Conservation (phyloP, 169 alveolate species). For the Perkinsus marinus region DNA sequence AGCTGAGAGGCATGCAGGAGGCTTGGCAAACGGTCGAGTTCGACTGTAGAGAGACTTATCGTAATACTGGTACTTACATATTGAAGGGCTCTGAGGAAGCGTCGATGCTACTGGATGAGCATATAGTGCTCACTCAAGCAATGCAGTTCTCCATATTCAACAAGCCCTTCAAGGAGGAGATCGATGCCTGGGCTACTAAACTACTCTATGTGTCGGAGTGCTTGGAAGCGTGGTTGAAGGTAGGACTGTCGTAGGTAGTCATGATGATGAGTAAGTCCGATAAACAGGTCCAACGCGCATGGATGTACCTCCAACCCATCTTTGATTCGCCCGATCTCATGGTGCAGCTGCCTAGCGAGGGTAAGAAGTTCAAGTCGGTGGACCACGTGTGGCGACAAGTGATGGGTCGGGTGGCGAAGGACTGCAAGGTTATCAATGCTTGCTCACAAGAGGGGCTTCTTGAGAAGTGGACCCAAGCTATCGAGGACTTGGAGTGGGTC, state of each 20-base stretch:
- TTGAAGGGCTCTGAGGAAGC: conserved; percentile 58
- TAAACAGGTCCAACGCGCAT: conserved; percentile 57
- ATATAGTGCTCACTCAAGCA: conserved; percentile 60
- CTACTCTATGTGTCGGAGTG: conserved; percentile 68
- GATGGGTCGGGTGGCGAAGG: conserved; percentile 46
- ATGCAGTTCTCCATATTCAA: conserved; percentile 74
- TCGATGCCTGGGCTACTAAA: conserved; percentile 68
- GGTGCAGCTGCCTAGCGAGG: conserved; percentile 78
- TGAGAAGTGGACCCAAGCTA: conserved; percentile 71
- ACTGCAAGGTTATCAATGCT: conserved; percentile 52
- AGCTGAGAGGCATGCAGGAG: conserved; percentile 39
- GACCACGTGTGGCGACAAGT: conserved; percentile 80
- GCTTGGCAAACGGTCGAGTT: conserved; percentile 61
- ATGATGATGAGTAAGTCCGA: too few species aligned
- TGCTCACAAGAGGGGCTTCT: conserved; percentile 70
- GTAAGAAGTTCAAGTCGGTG: conserved; percentile 77
- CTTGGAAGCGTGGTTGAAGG: conserved; percentile 72
- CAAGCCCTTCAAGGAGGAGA: conserved; percentile 68
- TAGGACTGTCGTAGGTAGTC: background rate
- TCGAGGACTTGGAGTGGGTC: conserved; percentile 70
- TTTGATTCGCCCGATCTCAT: conserved; percentile 81
- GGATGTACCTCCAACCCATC: conserved; percentile 85
- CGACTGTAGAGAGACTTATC: conserved; percentile 40
- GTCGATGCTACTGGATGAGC: conserved; percentile 61
- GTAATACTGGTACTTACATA: conserved; percentile 53